Conservation (phyloP, 2,329 filamentous ascomycete species). For the Xylogone sp. region DNA sequence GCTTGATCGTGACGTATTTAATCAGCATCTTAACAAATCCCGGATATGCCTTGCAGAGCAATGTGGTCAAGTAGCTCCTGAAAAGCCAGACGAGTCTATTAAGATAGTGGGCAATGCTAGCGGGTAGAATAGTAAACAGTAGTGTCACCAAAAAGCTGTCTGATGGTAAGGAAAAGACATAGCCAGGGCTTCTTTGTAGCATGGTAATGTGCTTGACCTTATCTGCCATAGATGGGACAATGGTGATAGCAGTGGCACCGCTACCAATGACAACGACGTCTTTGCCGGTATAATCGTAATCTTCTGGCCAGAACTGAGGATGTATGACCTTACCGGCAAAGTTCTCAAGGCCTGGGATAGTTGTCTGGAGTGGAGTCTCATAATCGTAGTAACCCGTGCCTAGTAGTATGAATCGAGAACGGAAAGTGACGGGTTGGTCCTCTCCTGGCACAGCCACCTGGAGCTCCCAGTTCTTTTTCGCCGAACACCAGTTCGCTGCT, state of each 20-base stretch:
- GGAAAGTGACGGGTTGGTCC: conserved; percentile 21
- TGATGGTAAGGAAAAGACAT: conserved; percentile 48
- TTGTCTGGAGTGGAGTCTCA: conserved; percentile 44
- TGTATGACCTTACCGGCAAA: conserved; percentile 60
- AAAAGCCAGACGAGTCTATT: conserved; percentile 46
- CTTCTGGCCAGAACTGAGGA: conserved; percentile 70
- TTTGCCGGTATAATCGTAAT: conserved; percentile 61
- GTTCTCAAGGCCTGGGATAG: conserved; percentile 55
- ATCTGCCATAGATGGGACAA: conserved; percentile 65
- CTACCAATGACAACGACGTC: conserved; percentile 22
- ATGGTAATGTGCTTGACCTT: conserved; percentile 67
- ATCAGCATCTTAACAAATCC: conserved; percentile 40
- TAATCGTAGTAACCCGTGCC: conserved; percentile 66
- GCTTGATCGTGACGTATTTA: conserved; percentile 35
- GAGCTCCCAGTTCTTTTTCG: conserved; percentile 50
- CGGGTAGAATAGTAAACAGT: conserved; percentile 37
- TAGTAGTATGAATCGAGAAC: conserved; percentile 49
- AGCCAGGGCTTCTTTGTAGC: conserved; percentile 74
- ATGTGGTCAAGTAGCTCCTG: conserved; percentile 28
- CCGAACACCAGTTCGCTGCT: conserved; percentile 50
- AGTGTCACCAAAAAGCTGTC: conserved; percentile 29
- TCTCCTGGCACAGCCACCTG: conserved; percentile 32
- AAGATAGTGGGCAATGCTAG: conserved; percentile 39
- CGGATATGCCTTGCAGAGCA: conserved; percentile 49
- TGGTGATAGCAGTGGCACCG: conserved; percentile 74